Evolutionary conservation across 768 basidiomycete genomes (phyloP), one percentile per base, ranked within the genome.

Genomic region (Boletus bicolor): DNA sequence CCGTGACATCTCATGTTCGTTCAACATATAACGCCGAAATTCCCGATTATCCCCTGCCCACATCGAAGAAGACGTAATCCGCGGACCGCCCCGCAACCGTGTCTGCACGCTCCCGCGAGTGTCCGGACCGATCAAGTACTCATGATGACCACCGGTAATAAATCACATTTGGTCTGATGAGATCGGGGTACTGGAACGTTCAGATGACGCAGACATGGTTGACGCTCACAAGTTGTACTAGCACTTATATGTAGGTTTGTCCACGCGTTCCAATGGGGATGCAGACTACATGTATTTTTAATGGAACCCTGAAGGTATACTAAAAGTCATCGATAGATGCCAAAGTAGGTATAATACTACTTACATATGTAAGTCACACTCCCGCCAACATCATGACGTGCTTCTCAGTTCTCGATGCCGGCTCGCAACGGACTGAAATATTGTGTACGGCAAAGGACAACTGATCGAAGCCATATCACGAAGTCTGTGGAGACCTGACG

Each of bases 161-260:
- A 54, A 19, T 34, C 60, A 34, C 72, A n/a, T 63, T 67, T 38
- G 76, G 67, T 36, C 67, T 79, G 45, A 70, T 79, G 47, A 54
- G 52, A 54, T 73, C 69, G 73, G 65, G 64, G 49, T 54, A 58
- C 49, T 34, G 46, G 56, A 64, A 19, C n/a, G 24, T 52, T 19
- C 59, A 24, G 38, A 47, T 49, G 54, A 56, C 39, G 48, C 21
- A 28, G 61, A 56, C 28, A 28, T 6, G 28, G 21, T 19, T 7
- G 51, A 24, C 41, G 30, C 51, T 30, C 46, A 54, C 39, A 38
- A 37, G 49, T 14, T 28, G 47, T 36, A 47, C 10, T 46, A 39
- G 14, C 50, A 44, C 30, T 24, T 66, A 95, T 76, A 86, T 91
- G 92, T 93, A 84, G 68, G 87, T 80, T 59, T 68, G 61, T 72